Base-by-base conservation (phyloP, 2,329 filamentous ascomycete species). In the Ophiobolus disseminans region DNA sequence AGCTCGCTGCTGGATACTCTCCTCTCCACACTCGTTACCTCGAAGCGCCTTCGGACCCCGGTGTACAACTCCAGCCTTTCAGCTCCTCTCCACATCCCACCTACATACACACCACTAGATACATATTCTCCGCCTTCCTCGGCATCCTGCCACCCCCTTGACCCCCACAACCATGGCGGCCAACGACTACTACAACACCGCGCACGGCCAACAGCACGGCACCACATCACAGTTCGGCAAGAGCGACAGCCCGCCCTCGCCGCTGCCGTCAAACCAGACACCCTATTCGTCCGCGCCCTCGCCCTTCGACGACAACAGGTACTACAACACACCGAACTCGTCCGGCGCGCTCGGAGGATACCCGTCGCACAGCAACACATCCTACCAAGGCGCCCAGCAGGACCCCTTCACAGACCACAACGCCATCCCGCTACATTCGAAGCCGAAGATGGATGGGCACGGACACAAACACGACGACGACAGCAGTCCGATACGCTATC, bases 101-200 rank as follows among this genome's bases (percentile, higher is more conserved):
- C 41, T 30, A 38, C 32, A 34, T 39, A 41, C 9, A 22, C n/a
- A 28, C 26, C 10, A n/a, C n/a, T n/a, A 28, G 26, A 28, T n/a
- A 28, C 26, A 11, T 28, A 37, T 37, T 11, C 34, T 37, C 34
- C 17, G 34, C 17, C 17, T 5, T 19, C 34, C 20, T 9, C 34
- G 16, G n/a, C 48, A n/a, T n/a, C n/a, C n/a, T n/a, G n/a, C n/a
- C n/a, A n/a, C n/a, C n/a, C n/a, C n/a, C n/a, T n/a, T n/a, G n/a
- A n/a, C n/a, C 30, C n/a, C 30, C 35, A 39, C 47, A 40, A 53
- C 30, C 52, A 80, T 80, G 77, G 76, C 77, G 36, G 70, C 76
- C 46, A 77, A 78, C 73, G 83, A 88, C 62, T 89, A 89, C 74
- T 89, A 89, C 60, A 58, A 50, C 57, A 78, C 64, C 14, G 74